Base-by-base conservation (phyloP, 2,329 filamentous ascomycete genomes). In the Diaporthe sp. region DNA sequence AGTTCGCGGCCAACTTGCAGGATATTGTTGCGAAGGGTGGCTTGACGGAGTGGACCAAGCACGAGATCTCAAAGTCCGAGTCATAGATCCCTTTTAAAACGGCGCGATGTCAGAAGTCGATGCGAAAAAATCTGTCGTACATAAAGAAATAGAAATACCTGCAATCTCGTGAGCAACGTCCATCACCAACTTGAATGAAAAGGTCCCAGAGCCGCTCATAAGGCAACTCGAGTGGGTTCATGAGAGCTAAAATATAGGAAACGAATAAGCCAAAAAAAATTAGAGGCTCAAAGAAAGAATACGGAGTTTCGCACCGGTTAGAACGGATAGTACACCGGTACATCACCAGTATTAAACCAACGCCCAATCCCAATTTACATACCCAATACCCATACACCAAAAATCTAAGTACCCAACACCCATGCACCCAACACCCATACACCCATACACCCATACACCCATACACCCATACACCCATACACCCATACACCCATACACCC, bases 1-100 rank as follows among this genome's bases (percentile, higher is more conserved):
- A 80, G 73, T 73, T 80, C 20, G 70, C 78, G 1, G 61, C 71
- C 31, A 81, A 76, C 57, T 13, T 81, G 72, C 80, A 81, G 67
- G 79, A 78, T n/a, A 81, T 80, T 60, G 77, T 81, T n/a, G 80
- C 79, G n/a, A 3, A 53, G 57, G 58, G 71, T 7, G 71, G 71
- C 71, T 61, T 80, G 68, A 74, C 73, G 58, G 71, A 72, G 20
- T 81, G 80, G 79, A 71, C 76, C 53, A 73, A 73, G 71, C 42
- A 63, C 60, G 47, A 73, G 71, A 68, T 61, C 25, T 13, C 44
- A 13, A 39, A 68, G 65, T 39, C 65, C 8, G 65, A 70, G n/a
- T 70, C 49, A 42, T 70, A 70, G 34, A 70, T 42, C 42, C 49
- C 65, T 55, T 55, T 8, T 28, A 31, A 70, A 70, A 55, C 3